phyloP scores from a whole-genome alignment of 306 rosid genomes.

The Vicia faba region DNA sequence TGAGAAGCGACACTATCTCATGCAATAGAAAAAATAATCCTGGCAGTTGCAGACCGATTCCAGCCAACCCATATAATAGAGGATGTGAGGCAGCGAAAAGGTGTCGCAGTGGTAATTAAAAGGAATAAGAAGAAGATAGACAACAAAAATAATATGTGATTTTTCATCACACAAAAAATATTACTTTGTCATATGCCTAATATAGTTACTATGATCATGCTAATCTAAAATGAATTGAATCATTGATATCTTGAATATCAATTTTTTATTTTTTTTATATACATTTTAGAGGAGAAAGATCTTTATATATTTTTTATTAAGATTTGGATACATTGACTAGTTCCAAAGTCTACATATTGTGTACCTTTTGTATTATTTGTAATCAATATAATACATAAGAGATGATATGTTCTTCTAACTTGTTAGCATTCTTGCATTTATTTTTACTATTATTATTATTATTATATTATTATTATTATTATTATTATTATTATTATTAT shows the following conservation, averaged over 20 bases:
- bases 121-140: not conserved
- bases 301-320: not conserved
- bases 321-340: not conserved
- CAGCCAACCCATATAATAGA: not conserved
- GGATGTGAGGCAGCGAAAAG: not conserved
- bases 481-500: no score
- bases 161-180: no score
- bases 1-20: not conserved
- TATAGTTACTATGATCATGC: not conserved
- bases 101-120: not conserved
- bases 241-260: not conserved
- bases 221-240: not conserved
- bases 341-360: not conserved
- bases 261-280: not conserved
- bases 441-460: no score
- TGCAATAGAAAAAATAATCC: conserved; percentile 20
- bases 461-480: no score
- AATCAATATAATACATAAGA: not conserved
- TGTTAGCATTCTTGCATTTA: not conserved
- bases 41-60: not conserved
- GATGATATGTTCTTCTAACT: not conserved
- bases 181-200: no score
- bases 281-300: not conserved
- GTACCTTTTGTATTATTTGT: not conserved
- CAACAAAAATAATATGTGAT: no score